These are phyloP conservation scores for Trifolium pratense DNA, from an alignment of 306 rosid species.

Conservation along the genomic window DNA sequence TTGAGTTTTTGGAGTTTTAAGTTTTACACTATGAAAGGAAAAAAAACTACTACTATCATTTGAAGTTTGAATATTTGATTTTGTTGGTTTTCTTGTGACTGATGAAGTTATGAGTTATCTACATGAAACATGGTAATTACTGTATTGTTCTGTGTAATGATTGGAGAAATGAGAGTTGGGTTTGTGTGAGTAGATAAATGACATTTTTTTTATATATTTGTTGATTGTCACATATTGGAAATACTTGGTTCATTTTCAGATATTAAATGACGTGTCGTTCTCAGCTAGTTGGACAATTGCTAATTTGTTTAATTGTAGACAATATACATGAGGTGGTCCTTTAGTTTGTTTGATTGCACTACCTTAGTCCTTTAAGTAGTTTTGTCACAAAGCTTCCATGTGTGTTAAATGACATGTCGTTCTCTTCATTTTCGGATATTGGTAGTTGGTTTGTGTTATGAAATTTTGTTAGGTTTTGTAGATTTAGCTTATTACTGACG, in stretches of 20 bases:
- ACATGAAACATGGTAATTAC: background rate
- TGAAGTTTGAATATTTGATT: background rate
- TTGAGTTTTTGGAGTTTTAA: constrained; percentile 18
- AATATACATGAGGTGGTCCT: too few relatives aligned
- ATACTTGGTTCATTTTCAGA: background rate
- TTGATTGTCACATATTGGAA: background rate
- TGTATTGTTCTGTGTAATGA: constrained; percentile 24
- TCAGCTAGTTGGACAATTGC: too few relatives aligned
- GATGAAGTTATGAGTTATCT: background rate
- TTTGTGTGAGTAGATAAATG: constrained; percentile 22
- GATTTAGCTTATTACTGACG: constrained; percentile 36
- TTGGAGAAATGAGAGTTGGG: constrained; percentile 29
- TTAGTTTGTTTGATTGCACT: too few relatives aligned
- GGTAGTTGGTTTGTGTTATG: constrained; percentile 1
- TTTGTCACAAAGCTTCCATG: background rate
- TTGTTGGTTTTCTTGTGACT: background rate
- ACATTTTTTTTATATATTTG: background rate
- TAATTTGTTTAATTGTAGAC: too few relatives aligned
- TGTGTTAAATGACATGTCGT: constrained; percentile 5
- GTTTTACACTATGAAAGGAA: background rate
- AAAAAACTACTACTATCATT: too few relatives aligned
- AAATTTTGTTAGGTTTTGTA: constrained; percentile 19
- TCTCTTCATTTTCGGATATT: background rate
- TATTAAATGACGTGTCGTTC: too few relatives aligned
- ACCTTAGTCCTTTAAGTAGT: too few relatives aligned